Percentiles rank a stretch among this genome's conserved stretches.
Conservation (phyloP, 2,329 filamentous ascomycete genomes). For the Xylaria sp. region DNA sequence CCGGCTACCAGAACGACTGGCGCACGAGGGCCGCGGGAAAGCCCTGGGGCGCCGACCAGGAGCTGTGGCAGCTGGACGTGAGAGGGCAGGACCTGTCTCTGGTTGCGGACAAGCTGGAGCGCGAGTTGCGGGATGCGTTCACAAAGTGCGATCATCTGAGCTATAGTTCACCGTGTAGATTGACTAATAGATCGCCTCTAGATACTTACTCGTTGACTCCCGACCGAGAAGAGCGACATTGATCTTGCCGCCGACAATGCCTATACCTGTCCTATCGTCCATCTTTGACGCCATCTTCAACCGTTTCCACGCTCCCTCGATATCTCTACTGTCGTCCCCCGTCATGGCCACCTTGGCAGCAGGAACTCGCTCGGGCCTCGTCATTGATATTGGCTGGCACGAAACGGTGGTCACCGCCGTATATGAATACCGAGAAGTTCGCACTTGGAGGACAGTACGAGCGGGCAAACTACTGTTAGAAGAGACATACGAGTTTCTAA, state of each 20-base stretch:
- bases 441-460: slow-evolving; percentile 69
- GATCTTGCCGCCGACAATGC: slow-evolving; percentile 75
- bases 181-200: slow-evolving; percentile 34
- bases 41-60: slow-evolving; percentile 64
- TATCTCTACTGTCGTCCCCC: slow-evolving; percentile 79
- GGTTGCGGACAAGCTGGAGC: slow-evolving; percentile 84
- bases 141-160: slow-evolving; percentile 61
- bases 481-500: slow-evolving; percentile 67
- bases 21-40: slow-evolving; percentile 49
- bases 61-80: slow-evolving; percentile 81
- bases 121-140: slow-evolving; percentile 78
- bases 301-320: slow-evolving; percentile 75
- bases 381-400: slow-evolving; percentile 90
- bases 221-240: slow-evolving; percentile 75
- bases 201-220: slow-evolving; percentile 70
- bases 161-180: slow-evolving; percentile 2
- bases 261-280: slow-evolving; percentile 75
- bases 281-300: slow-evolving; percentile 78
- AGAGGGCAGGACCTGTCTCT: slow-evolving; percentile 74
- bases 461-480: slow-evolving; percentile 73
- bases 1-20: slow-evolving; percentile 53
- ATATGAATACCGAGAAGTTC: slow-evolving; percentile 87
- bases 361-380: slow-evolving; percentile 80
- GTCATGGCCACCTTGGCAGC: slow-evolving; percentile 76
- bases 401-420: slow-evolving; percentile 85